Percentiles rank a stretch among this genome's conserved stretches.
phyloP scores from a whole-genome alignment of 164 flowering plant genomes.

The Protea cynaroides region DNA sequence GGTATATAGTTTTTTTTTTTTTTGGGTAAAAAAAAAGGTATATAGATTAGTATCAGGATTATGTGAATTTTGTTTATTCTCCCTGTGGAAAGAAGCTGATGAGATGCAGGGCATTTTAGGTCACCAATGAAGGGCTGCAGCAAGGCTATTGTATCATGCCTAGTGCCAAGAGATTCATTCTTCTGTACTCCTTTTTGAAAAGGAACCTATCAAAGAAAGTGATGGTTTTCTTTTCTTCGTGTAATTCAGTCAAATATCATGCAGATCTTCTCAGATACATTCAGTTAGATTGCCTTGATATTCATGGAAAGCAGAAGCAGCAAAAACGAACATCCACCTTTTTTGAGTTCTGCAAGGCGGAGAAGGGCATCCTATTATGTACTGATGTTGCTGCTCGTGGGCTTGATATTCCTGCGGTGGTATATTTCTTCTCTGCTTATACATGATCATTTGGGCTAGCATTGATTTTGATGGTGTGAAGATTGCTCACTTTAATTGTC shows the following conservation, averaged over 20 bases:
- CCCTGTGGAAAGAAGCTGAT: conserved; percentile 2
- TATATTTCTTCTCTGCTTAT: conserved; percentile 22
- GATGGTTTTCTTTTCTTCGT: conserved; percentile 96
- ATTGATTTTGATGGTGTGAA: not conserved
- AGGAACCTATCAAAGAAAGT: conserved; percentile 81
- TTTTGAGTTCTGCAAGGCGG: conserved; percentile 78
- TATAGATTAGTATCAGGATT: not conserved
- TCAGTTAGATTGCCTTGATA: conserved; percentile 65
- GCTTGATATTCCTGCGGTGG: conserved; percentile 92
- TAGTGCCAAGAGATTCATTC: conserved; percentile 64
- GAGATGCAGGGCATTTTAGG: conserved; percentile 37
- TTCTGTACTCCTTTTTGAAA: conserved; percentile 81
- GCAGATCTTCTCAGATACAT: conserved; percentile 80
- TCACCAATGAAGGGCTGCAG: conserved; percentile 77
- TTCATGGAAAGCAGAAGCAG: conserved; percentile 93
- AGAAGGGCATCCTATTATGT: conserved; percentile 84
- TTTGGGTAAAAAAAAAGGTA: too few species aligned
- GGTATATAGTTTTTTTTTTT: too few species aligned
- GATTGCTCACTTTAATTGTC: conserved; percentile 1
- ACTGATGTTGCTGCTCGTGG: conserved; percentile 99
- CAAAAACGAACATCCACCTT: conserved; percentile 74
- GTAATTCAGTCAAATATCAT: conserved; percentile 87
- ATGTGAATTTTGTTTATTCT: not conserved
- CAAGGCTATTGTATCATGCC: conserved; percentile 90
- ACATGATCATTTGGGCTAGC: not conserved